A percentile compares a stretch with the other conserved stretches of the same genome.
Conservation (phyloP, 495 filamentous ascomycete species). For the Cryomyces antarcticus region DNA sequence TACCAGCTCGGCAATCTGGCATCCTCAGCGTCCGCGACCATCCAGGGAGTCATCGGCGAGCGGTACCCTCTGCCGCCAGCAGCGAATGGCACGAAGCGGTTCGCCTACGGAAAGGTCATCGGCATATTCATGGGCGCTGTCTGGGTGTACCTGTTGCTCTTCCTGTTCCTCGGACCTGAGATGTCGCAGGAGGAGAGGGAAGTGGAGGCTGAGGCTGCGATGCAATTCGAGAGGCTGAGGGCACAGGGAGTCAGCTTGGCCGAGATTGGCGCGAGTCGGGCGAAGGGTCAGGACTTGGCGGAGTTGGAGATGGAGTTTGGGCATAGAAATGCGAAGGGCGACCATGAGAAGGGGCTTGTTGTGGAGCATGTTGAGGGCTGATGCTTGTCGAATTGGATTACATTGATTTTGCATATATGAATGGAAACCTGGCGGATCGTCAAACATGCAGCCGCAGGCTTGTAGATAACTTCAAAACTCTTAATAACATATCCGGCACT, state of each 20-base stretch:
- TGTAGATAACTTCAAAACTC: too few relatives aligned
- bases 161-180: constrained; percentile 19
- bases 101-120: constrained; percentile 20
- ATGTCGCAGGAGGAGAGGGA: constrained; percentile 20
- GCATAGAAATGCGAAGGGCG: background rate
- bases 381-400: too few relatives aligned
- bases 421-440: too few relatives aligned
- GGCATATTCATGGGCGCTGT: constrained; percentile 15
- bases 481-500: too few relatives aligned
- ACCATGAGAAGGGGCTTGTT: too few relatives aligned
- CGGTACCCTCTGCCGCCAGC: constrained; percentile 15
- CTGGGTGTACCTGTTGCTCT: constrained; percentile 18
- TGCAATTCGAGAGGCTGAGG: constrained; percentile 14
- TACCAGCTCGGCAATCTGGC: constrained; percentile 23
- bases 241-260: constrained; percentile 13
- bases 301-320: background rate
- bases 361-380: too few relatives aligned
- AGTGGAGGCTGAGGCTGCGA: constrained; percentile 12
- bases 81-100: constrained; percentile 10
- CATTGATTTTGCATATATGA: too few relatives aligned
- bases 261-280: constrained; percentile 10
- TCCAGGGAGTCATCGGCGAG: constrained; percentile 20
- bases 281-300: background rate
- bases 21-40: constrained; percentile 20
- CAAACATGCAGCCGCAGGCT: too few relatives aligned